Conservation (phyloP, 202 grass and related monocot genomes). For the Cymbopogon flexuosus region DNA sequence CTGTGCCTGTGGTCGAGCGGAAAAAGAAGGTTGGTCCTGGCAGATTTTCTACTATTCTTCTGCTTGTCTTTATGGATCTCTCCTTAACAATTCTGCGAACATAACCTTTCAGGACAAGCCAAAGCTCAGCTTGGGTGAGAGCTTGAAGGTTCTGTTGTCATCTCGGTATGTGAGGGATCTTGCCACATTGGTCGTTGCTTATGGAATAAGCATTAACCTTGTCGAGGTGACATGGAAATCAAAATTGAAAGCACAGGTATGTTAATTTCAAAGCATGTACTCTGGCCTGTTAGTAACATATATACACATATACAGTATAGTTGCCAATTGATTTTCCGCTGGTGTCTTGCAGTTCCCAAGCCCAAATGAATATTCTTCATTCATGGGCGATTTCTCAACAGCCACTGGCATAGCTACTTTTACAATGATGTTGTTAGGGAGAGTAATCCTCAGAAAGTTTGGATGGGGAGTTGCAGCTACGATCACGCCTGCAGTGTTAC, state of each 20-base stretch:
- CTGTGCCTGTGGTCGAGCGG: slow-evolving; percentile 48
- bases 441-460: slow-evolving; percentile 82
- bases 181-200: slow-evolving; percentile 93
- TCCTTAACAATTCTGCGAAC: slow-evolving; percentile 16
- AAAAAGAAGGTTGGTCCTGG: slow-evolving; percentile 83
- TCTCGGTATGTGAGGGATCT: slow-evolving; percentile 97
- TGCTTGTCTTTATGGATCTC: slow-evolving; percentile 8
- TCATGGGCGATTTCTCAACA: slow-evolving; percentile 99
- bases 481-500: slow-evolving; percentile 89
- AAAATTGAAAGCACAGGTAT: slow-evolving; percentile 91
- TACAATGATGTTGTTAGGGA: slow-evolving; percentile 96
- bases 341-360: slow-evolving; percentile 66
- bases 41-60: background rate
- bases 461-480: slow-evolving; percentile 96
- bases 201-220: slow-evolving; percentile 99
- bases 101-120: slow-evolving; percentile 74
- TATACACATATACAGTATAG: background rate
- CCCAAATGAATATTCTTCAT: slow-evolving; percentile 95
- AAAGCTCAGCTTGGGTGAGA: slow-evolving; percentile 90
- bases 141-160: slow-evolving; percentile 87
- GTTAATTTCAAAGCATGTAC: background rate
- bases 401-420: slow-evolving; percentile 95
- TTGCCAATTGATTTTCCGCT: slow-evolving; percentile 5
- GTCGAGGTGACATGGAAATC: slow-evolving; percentile 99
- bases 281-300: background rate